Percentiles rank a stretch among this genome's conserved stretches.
Conservation (phyloP, 2,329 filamentous ascomycete genomes). For the Paramyrothecium roridum region DNA sequence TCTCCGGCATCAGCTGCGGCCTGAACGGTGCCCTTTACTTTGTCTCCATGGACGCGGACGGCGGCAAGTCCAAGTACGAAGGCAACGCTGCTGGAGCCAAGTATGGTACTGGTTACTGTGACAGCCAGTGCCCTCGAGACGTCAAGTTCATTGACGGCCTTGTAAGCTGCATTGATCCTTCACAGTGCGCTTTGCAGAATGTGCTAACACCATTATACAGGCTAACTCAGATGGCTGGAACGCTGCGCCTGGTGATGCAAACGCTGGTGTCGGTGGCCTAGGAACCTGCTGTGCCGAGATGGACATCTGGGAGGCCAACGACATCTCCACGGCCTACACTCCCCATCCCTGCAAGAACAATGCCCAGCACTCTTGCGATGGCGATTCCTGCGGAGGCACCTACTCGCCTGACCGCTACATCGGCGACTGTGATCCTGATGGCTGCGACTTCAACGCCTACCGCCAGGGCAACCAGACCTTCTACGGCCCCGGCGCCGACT, state of each 20-base stretch:
- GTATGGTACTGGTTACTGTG: slow-evolving; percentile 57
- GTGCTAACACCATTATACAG: slow-evolving; percentile 29
- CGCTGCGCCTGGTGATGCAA: slow-evolving; percentile 48
- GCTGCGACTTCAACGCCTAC: slow-evolving; percentile 69
- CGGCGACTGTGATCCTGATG: slow-evolving; percentile 65
- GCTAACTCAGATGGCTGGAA: slow-evolving; percentile 52
- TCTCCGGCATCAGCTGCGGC: slow-evolving; percentile 65
- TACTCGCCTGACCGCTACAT: slow-evolving; percentile 52
- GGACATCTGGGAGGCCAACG: slow-evolving; percentile 65
- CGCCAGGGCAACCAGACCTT: slow-evolving; percentile 62
- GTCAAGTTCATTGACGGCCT: slow-evolving; percentile 56
- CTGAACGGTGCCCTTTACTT: slow-evolving; percentile 71
- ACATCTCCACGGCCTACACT: slow-evolving; percentile 60
- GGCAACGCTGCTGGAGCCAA: slow-evolving; percentile 52
- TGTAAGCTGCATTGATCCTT: slow-evolving; percentile 20
- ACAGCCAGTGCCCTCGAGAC: slow-evolving; percentile 50
- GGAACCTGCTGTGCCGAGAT: slow-evolving; percentile 63
- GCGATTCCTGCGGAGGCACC: slow-evolving; percentile 50
- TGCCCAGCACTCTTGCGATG: slow-evolving; percentile 48
- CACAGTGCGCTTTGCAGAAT: not conserved
- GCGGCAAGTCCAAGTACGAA: slow-evolving; percentile 46
- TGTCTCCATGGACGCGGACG: slow-evolving; percentile 57
- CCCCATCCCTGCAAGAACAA: slow-evolving; percentile 59
- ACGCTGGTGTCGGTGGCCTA: slow-evolving; percentile 47
- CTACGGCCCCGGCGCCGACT: slow-evolving; percentile 53